Percentiles rank a stretch among this genome's conserved stretches.
These are phyloP conservation scores for Nicotiana obtusifolia DNA, from an alignment of 257 asterid genomes.

Conservation along the genomic window DNA sequence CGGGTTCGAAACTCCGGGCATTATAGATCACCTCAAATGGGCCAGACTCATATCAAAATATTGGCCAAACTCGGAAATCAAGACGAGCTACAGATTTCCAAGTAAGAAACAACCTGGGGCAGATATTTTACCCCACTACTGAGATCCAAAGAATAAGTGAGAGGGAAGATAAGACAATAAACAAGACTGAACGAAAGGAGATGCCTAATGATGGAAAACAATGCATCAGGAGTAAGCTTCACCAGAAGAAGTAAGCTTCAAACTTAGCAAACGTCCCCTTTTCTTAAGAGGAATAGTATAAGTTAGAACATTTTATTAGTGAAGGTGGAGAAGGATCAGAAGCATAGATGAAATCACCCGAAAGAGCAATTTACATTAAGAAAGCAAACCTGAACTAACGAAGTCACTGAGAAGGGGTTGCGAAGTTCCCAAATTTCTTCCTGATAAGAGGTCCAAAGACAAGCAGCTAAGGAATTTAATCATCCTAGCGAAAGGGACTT, in stretches of 20 bases:
- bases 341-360: not conserved
- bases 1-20: not conserved
- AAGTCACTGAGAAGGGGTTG: not conserved
- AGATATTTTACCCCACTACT: not conserved
- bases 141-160: not conserved
- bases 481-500: not conserved
- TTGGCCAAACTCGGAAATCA: not conserved
- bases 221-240: not conserved
- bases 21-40: not conserved
- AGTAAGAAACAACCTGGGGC: not conserved
- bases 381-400: not conserved
- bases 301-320: not conserved
- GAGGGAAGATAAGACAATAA: not conserved
- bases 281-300: not conserved
- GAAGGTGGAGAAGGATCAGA: not conserved
- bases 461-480: not conserved
- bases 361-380: not conserved
- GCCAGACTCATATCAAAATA: not conserved
- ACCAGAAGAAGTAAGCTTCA: not conserved
- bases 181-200: not conserved
- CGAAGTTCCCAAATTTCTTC: not conserved
- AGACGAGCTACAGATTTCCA: not conserved
- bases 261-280: not conserved
- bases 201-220: not conserved
- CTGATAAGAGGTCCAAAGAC: not conserved